Evolutionary conservation across 2,329 filamentous ascomycete genomes (phyloP).

Genomic region (Exserohilum turcica): DNA sequence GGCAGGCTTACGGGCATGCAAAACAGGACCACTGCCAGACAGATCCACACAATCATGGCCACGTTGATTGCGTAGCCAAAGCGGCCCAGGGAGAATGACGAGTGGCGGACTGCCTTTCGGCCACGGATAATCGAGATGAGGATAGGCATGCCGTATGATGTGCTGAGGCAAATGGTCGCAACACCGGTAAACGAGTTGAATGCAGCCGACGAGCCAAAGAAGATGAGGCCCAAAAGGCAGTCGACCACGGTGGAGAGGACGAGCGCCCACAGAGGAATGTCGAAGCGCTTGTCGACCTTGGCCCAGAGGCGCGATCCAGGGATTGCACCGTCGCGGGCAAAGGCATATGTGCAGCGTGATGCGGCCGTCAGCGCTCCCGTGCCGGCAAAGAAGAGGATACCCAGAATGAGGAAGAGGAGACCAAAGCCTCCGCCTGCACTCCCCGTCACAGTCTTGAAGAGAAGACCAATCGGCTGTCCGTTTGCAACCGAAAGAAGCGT

Average conservation of each 20-base stretch:
- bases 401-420: conserved; percentile 74
- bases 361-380: conserved; percentile 76
- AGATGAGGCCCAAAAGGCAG: conserved; percentile 75
- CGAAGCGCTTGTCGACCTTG: conserved; percentile 66
- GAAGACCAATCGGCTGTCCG: conserved; percentile 74
- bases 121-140: conserved; percentile 70
- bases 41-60: conserved; percentile 72
- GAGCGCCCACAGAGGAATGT: conserved; percentile 73
- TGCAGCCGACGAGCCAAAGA: conserved; percentile 76
- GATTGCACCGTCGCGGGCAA: conserved; percentile 75
- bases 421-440: conserved; percentile 75
- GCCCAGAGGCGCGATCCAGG: conserved; percentile 71
- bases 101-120: conserved; percentile 68
- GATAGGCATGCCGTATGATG: conserved; percentile 77
- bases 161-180: conserved; percentile 76
- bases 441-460: conserved; percentile 78
- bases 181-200: conserved; percentile 83
- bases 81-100: conserved; percentile 69
- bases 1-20: conserved; percentile 67
- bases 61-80: conserved; percentile 73
- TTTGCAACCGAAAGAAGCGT: conserved; percentile 68
- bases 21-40: conserved; percentile 72
- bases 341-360: conserved; percentile 75
- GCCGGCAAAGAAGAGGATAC: conserved; percentile 77
- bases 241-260: conserved; percentile 71